phyloP scores from a whole-genome alignment of 1,139 yeast species.

The Suhomyces yuchorum region DNA sequence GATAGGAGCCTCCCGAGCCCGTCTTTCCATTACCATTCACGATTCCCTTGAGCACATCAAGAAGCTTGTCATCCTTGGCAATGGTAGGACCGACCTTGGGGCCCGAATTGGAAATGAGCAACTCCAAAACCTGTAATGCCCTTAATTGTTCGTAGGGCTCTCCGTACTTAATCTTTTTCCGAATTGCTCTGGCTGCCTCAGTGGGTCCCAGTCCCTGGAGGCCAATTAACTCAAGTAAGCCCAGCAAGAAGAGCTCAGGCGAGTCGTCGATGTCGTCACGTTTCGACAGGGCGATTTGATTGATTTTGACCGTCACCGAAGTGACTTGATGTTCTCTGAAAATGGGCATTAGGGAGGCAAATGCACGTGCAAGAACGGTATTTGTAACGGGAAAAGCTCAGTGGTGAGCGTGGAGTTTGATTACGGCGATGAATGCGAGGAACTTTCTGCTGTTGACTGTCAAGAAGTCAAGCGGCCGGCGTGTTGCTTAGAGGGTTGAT shows the following conservation, averaged over 20 bases:
- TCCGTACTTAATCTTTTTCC: slow-evolving; percentile 92
- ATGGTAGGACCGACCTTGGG: slow-evolving; percentile 44
- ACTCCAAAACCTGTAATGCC: slow-evolving; percentile 71
- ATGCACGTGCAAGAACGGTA: not conserved
- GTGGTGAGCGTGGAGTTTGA: not conserved
- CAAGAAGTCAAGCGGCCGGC: not conserved
- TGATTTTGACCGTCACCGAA: slow-evolving; percentile 54
- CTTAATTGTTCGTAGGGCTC: slow-evolving; percentile 56
- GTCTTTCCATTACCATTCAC: slow-evolving; percentile 38
- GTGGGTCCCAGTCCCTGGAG: slow-evolving; percentile 52
- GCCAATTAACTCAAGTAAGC: slow-evolving; percentile 41
- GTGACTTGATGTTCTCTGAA: slow-evolving; percentile 56
- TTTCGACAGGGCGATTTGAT: slow-evolving; percentile 43
- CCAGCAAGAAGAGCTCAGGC: slow-evolving; percentile 37
- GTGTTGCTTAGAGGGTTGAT: not conserved
- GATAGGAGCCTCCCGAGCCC: slow-evolving; percentile 43
- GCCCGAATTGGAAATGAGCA: slow-evolving; percentile 78
- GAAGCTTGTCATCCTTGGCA: slow-evolving; percentile 71
- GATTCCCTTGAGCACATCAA: slow-evolving; percentile 64
- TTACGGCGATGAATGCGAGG: not conserved
- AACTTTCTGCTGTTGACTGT: not conserved
- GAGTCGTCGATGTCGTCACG: slow-evolving; percentile 36
- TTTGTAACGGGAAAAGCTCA: not conserved
- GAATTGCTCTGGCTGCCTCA: slow-evolving; percentile 88
- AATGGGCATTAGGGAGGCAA: slow-evolving; percentile 36